phyloP scores from a whole-genome alignment of 176 grass and related monocot species.

The Cocos nucifera region DNA sequence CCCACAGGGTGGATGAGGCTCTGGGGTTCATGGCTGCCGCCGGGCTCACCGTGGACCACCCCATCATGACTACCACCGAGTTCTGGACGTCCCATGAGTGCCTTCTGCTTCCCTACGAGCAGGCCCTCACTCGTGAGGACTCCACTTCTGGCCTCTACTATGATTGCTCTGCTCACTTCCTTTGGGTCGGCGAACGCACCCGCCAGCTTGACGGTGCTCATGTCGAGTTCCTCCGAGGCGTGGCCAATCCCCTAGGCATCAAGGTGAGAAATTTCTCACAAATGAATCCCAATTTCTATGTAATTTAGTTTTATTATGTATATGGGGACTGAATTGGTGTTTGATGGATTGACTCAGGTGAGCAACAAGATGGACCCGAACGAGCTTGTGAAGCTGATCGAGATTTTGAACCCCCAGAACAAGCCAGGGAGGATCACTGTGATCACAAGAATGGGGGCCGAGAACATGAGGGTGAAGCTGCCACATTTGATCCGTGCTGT shows the following conservation, averaged over 20 bases:
- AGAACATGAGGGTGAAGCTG: conserved; percentile 93
- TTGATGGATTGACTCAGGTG: conserved; percentile 31
- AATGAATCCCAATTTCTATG: background rate
- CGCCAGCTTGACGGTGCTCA: conserved; percentile 90
- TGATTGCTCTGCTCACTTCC: conserved; percentile 87
- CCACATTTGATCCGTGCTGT: conserved; percentile 84
- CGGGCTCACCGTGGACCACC: conserved; percentile 68
- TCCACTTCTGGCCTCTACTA: conserved; percentile 69
- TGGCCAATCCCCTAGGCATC: conserved; percentile 84
- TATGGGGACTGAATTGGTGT: background rate
- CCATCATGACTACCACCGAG: conserved; percentile 83
- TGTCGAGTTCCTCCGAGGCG: conserved; percentile 73
- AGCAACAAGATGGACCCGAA: conserved; percentile 91
- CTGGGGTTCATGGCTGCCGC: conserved; percentile 89
- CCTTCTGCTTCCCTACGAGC: conserved; percentile 84
- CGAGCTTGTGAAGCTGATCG: conserved; percentile 80
- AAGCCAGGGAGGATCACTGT: conserved; percentile 81
- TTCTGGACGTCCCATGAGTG: conserved; percentile 96
- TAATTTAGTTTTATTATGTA: background rate
- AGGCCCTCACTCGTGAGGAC: conserved; percentile 74
- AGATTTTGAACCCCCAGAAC: conserved; percentile 80
- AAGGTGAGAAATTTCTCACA: conserved; percentile 44
- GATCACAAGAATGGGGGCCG: conserved; percentile 80
- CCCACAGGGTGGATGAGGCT: conserved; percentile 76
- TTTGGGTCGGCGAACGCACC: conserved; percentile 88